Evolutionary conservation across 192 early-diverging fungal species (phyloP).

Genomic region (Oehlia diaphana): DNA sequence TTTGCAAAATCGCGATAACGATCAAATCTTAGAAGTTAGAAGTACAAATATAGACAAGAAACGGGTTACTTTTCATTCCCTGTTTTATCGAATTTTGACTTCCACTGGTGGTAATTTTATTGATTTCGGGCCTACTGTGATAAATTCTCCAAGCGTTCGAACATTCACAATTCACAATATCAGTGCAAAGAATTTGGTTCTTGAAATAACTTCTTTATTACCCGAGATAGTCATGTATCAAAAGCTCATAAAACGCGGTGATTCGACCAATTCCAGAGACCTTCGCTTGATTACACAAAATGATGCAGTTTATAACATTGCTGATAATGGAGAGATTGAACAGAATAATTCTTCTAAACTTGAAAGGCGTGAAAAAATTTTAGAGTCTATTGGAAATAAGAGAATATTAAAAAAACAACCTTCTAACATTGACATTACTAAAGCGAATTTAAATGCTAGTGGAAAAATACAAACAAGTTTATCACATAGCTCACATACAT

Average conservation of each 20-base stretch:
- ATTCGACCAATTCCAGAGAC: neutral
- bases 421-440: neutral
- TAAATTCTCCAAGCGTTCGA: slow-evolving; percentile 79
- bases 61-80: slow-evolving; percentile 93
- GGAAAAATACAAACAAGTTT: neutral
- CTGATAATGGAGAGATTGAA: neutral
- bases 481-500: neutral
- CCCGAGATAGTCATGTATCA: slow-evolving; percentile 44
- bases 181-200: slow-evolving; percentile 51
- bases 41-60: slow-evolving; percentile 96
- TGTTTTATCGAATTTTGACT: slow-evolving; percentile 91
- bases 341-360: neutral
- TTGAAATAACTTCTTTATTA: slow-evolving; percentile 48
- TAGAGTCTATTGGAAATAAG: slow-evolving; percentile 47
- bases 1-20: slow-evolving; percentile 83
- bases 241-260: slow-evolving; percentile 14
- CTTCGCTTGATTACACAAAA: neutral
- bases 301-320: neutral
- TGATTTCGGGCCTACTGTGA: slow-evolving; percentile 87
- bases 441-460: neutral
- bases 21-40: slow-evolving; percentile 86
- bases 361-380: slow-evolving; percentile 37
- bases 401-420: slow-evolving; percentile 20
- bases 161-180: slow-evolving; percentile 87
- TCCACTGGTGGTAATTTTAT: slow-evolving; percentile 90